Conservation (phyloP, 2,329 filamentous ascomycete species). For the Colletotrichum incanum region DNA sequence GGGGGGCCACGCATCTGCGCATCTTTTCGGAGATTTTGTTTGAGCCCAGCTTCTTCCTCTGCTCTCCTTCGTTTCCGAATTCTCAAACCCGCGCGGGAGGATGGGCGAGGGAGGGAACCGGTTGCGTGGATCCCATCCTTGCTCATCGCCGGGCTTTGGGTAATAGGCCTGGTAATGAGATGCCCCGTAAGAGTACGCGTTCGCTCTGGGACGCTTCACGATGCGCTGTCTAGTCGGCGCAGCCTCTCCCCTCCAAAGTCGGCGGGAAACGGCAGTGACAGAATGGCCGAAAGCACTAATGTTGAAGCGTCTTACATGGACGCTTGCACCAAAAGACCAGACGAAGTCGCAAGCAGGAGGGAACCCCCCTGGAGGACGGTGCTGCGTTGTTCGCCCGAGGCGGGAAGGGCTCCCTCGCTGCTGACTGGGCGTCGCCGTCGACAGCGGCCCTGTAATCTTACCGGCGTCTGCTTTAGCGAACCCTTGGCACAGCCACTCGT, state of each 20-base stretch:
- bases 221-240: background rate
- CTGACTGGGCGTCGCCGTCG: conserved; percentile 30
- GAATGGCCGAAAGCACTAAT: background rate
- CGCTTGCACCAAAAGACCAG: background rate
- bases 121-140: conserved; percentile 11
- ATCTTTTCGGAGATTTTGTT: conserved; percentile 2
- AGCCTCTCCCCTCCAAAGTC: background rate
- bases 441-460: conserved; percentile 40
- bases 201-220: background rate
- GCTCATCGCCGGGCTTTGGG: background rate
- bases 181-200: conserved; percentile 24
- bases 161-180: conserved; percentile 10
- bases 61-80: conserved; percentile 12
- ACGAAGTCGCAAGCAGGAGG: conserved; percentile 13
- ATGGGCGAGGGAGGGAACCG: conserved; percentile 28
- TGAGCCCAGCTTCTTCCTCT: background rate
- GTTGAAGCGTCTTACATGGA: background rate
- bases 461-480: conserved; percentile 27
- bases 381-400: conserved; percentile 22
- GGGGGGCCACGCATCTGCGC: background rate
- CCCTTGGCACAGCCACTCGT: conserved; percentile 37
- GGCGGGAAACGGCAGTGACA: background rate
- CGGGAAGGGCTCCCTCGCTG: conserved; percentile 12
- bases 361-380: conserved; percentile 30
- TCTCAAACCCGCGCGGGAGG: conserved; percentile 8